Percentiles rank a stretch among this genome's conserved stretches.
phyloP scores from a whole-genome alignment of 106 monocot genomes.

The Phalaenopsis equestris region DNA sequence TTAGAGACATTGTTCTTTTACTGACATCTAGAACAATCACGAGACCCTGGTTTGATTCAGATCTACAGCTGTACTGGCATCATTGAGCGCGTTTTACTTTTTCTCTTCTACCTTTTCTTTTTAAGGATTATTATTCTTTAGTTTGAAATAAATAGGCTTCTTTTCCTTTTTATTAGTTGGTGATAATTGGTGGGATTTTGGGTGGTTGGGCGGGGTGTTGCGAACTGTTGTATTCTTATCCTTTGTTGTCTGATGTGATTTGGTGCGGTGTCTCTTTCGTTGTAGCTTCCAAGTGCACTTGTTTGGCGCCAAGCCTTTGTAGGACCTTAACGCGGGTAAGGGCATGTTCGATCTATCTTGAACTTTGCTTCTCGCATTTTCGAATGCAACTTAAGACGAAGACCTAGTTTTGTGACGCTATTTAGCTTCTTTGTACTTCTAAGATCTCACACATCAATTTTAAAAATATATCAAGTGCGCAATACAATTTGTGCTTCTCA shows the following conservation, averaged over 20 bases:
- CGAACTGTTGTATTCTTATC: neutral
- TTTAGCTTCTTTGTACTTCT: too few species aligned
- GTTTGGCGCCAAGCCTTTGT: neutral
- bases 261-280: neutral
- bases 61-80: neutral
- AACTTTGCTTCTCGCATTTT: neutral
- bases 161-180: neutral
- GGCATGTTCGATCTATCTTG: neutral
- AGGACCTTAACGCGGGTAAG: neutral
- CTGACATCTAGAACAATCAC: neutral
- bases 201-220: neutral
- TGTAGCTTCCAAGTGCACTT: slow-evolving; percentile 3
- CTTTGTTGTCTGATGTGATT: slow-evolving; percentile 1
- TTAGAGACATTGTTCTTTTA: too few species aligned
- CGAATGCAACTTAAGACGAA: too few species aligned
- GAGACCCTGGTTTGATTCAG: neutral
- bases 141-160: neutral
- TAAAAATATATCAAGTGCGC: too few species aligned
- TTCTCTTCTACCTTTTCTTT: neutral
- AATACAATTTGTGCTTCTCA: too few species aligned
- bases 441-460: too few species aligned
- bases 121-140: neutral
- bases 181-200: neutral
- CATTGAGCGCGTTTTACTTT: neutral
- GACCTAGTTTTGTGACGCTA: too few species aligned